Evolutionary conservation across 2,329 filamentous ascomycete species (phyloP).

Genomic region (Scopulariopsis brevicaulis): DNA sequence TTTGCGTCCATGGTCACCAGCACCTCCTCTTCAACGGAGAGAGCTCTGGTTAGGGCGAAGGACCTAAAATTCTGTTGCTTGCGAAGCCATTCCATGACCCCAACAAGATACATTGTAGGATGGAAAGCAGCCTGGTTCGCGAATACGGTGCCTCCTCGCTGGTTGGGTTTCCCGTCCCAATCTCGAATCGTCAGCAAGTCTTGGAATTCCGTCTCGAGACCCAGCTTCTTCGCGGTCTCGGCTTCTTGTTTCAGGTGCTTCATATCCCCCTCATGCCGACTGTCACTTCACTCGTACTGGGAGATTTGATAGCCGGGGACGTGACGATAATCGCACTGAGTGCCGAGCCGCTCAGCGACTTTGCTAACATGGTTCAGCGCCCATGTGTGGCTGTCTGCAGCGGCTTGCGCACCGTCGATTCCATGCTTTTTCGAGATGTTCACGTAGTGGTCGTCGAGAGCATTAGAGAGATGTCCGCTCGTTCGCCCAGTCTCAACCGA

Average conservation of each 20-base stretch:
- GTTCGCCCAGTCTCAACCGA: constrained; percentile 43
- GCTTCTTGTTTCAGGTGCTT: constrained; percentile 28
- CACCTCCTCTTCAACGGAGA: constrained; percentile 34
- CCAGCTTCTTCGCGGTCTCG: constrained; percentile 27
- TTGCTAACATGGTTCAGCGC: constrained; percentile 38
- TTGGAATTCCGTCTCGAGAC: constrained; percentile 21
- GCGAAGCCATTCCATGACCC: constrained; percentile 37
- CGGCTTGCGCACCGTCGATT: constrained; percentile 29
- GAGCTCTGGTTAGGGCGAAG: constrained; percentile 37
- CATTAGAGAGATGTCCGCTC: constrained; percentile 40
- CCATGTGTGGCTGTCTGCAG: constrained; percentile 43
- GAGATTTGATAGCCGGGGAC: constrained; percentile 38
- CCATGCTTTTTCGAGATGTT: constrained; percentile 41
- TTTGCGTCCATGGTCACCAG: constrained; percentile 14
- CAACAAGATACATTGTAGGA: constrained; percentile 42
- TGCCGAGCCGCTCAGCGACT: constrained; percentile 31
- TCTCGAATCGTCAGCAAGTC: constrained; percentile 33
- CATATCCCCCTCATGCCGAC: constrained; percentile 26
- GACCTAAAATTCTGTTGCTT: constrained; percentile 39
- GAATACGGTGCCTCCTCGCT: constrained; percentile 36
- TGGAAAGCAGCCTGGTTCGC: constrained; percentile 41
- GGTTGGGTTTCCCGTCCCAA: constrained; percentile 37
- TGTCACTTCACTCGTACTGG: constrained; percentile 28
- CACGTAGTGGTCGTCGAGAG: constrained; percentile 39
- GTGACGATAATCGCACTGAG: constrained; percentile 44